Conservation (phyloP, 192 early-diverging fungal genomes). For the Phlyctochytrium bullatum region DNA sequence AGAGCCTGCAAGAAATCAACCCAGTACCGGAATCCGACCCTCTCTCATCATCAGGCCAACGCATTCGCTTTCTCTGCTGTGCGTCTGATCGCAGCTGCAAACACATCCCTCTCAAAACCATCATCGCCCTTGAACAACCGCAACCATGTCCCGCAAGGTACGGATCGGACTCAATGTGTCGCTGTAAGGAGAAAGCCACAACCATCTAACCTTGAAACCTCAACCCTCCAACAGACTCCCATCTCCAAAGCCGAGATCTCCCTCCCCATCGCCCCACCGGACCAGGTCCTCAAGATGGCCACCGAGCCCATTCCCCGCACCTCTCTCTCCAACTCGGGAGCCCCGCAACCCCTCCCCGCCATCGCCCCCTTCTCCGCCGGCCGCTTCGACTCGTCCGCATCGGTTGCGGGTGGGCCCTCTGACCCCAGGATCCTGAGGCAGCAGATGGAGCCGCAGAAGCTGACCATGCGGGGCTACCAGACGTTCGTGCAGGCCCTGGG, state of each 20-base stretch:
- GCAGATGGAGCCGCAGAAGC: constrained; percentile 20
- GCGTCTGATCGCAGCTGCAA: too few relatives aligned
- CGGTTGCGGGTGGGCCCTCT: neutral
- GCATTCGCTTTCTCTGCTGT: too few relatives aligned
- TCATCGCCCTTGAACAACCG: too few relatives aligned
- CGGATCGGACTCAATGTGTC: too few relatives aligned
- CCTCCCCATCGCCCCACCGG: constrained; percentile 1
- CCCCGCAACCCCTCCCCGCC: neutral
- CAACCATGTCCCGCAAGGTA: too few relatives aligned
- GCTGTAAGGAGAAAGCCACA: too few relatives aligned
- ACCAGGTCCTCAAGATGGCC: constrained; percentile 10
- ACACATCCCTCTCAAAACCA: too few relatives aligned
- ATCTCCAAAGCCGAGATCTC: constrained; percentile 5
- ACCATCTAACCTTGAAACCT: neutral
- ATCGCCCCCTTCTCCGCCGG: constrained; percentile 4
- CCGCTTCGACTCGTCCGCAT: constrained; percentile 5
- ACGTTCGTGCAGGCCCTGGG: constrained; percentile 45
- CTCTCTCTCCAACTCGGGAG: neutral
- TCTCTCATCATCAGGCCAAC: too few relatives aligned
- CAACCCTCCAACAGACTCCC: neutral
- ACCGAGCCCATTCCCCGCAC: constrained; percentile 7
- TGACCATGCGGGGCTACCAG: constrained; percentile 45
- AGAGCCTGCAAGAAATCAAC: too few relatives aligned
- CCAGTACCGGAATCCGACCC: too few relatives aligned
- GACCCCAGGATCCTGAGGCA: constrained; percentile 5